A percentile compares a stretch with the other conserved stretches of the same genome.
These are phyloP conservation scores for Colletotrichum horii DNA, from an alignment of 2,329 filamentous ascomycete genomes.

Conservation along the genomic window DNA sequence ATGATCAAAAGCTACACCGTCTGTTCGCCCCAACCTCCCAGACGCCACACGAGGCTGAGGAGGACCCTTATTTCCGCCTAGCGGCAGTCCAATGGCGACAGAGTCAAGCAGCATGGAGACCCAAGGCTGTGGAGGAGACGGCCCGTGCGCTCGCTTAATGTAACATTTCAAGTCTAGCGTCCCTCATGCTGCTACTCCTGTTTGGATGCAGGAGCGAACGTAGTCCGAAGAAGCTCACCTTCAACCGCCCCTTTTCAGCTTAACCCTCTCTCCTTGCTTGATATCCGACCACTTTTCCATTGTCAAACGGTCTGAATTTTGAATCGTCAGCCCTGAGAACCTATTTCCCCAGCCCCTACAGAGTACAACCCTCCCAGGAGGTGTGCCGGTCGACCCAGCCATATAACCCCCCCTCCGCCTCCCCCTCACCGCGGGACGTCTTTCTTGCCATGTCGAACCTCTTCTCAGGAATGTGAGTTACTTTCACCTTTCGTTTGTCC, in stretches of 20 bases:
- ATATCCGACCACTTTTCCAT: conserved; percentile 17
- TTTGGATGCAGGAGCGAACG: conserved; percentile 23
- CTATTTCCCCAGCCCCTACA: conserved; percentile 12
- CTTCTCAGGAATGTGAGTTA: conserved; percentile 67
- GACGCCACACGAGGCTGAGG: conserved; percentile 19
- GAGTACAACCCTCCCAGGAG: conserved; percentile 7
- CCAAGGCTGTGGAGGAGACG: conserved; percentile 17
- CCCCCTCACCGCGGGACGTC: conserved; percentile 20
- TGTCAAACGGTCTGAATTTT: conserved; percentile 16
- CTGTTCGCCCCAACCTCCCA: background rate
- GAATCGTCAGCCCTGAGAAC: conserved; percentile 13
- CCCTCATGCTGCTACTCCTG: conserved; percentile 20
- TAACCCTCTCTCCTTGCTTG: conserved; percentile 19
- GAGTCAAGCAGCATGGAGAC: background rate
- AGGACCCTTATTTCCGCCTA: conserved; percentile 2
- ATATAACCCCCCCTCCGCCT: conserved; percentile 24
- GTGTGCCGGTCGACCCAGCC: conserved; percentile 6
- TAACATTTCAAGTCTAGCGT: conserved; percentile 19
- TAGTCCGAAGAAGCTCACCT: conserved; percentile 23
- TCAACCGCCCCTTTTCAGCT: conserved; percentile 23
- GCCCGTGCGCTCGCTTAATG: conserved; percentile 20
- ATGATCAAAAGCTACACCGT: background rate
- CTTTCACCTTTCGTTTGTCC: conserved; percentile 18
- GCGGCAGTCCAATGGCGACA: conserved; percentile 13
- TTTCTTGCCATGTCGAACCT: conserved; percentile 60